phyloP scores from a whole-genome alignment of 371 early-diverging fungal species.

The Dinochytrium kinnereticum region DNA sequence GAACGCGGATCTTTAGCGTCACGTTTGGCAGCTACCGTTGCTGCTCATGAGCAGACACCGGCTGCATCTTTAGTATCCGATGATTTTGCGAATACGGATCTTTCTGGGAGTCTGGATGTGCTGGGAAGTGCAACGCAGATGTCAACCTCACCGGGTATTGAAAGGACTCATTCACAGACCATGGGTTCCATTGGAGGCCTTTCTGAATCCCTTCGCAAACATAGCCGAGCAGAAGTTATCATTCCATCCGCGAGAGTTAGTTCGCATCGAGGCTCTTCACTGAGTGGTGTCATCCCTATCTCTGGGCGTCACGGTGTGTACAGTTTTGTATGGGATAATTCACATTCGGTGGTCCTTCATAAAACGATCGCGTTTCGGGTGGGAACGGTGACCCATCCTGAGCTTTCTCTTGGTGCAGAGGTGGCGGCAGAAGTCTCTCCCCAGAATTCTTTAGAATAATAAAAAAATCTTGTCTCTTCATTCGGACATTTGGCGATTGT shows the following conservation, averaged over 20 bases:
- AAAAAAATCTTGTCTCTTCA: too few relatives aligned
- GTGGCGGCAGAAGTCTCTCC: too few relatives aligned
- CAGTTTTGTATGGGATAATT: conserved; percentile 50
- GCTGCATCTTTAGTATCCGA: not conserved
- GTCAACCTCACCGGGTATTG: too few relatives aligned
- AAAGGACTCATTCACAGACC: too few relatives aligned
- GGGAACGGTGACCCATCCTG: conserved; percentile 27
- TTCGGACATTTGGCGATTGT: too few relatives aligned
- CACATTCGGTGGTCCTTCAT: conserved; percentile 36
- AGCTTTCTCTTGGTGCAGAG: too few relatives aligned
- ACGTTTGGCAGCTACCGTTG: conserved; percentile 32
- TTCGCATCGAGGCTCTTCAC: conserved; percentile 23
- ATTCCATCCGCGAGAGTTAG: conserved; percentile 33
- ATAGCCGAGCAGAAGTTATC: conserved; percentile 43
- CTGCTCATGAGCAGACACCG: conserved; percentile 19
- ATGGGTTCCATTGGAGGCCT: too few relatives aligned
- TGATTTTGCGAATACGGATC: too few relatives aligned
- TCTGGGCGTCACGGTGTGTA: conserved; percentile 37
- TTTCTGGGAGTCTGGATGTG: too few relatives aligned
- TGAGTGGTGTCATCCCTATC: conserved; percentile 31
- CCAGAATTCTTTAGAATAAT: too few relatives aligned
- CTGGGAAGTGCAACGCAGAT: too few relatives aligned
- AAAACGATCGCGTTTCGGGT: conserved; percentile 32
- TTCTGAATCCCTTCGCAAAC: conserved; percentile 12
- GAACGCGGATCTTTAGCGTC: conserved; percentile 26